A percentile compares a stretch with the other conserved stretches of the same genome.
phyloP scores from a whole-genome alignment of 2,329 filamentous ascomycete genomes.

The Cladophialophora chaetospira region DNA sequence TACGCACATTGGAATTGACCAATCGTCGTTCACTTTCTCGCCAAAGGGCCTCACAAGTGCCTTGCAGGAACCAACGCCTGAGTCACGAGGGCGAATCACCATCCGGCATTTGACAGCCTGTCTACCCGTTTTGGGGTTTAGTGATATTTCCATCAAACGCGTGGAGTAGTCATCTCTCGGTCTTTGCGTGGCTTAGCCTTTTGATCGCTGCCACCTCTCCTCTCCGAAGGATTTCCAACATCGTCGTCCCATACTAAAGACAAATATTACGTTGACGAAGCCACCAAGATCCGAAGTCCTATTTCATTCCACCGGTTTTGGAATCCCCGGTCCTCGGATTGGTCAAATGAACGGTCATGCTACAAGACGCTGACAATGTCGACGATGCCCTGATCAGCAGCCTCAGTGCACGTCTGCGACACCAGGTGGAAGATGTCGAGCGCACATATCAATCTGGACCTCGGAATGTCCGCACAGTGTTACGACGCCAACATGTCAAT shows the following conservation, averaged over 20 bases:
- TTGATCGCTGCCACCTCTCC: conserved; percentile 3
- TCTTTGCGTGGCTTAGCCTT: conserved; percentile 13
- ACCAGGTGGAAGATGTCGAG: conserved; percentile 12
- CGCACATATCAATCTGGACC: conserved; percentile 19
- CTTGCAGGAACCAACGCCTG: conserved; percentile 1
- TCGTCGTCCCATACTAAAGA: conserved; percentile 8
- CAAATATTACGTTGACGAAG: conserved; percentile 6
- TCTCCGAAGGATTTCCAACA: conserved; percentile 1
- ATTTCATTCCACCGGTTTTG: conserved; percentile 5
- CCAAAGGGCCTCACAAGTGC: conserved; percentile 7
- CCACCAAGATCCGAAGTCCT: conserved; percentile 2
- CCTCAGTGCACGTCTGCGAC: conserved; percentile 14
- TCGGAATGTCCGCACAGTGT: conserved; percentile 24
- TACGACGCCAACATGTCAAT: conserved; percentile 24
- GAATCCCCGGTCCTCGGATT: neutral
- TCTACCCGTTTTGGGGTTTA: neutral
- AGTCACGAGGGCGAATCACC: conserved; percentile 3
- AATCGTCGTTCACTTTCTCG: too few relatives aligned
- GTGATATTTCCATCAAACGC: neutral
- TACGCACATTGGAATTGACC: too few relatives aligned
- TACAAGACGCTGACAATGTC: conserved; percentile 13
- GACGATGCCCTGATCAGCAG: conserved; percentile 16
- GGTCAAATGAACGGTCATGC: conserved; percentile 16
- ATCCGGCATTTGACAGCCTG: conserved; percentile 1
- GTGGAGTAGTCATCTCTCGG: conserved; percentile 13